These are phyloP conservation scores for Brasenia schreberi DNA, from an alignment of 164 flowering plant species.

Conservation along the genomic window DNA sequence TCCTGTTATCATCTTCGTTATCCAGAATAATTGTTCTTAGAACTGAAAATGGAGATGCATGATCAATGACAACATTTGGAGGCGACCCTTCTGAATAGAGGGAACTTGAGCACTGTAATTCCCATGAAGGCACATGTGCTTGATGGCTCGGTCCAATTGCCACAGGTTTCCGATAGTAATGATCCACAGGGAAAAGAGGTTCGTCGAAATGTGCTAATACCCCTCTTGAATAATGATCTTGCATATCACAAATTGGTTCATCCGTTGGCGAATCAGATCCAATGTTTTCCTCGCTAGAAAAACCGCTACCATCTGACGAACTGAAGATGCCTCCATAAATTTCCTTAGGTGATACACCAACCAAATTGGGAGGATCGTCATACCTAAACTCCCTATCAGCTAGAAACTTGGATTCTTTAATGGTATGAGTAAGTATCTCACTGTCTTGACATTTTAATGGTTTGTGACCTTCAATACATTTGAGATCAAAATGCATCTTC, in stretches of 20 bases:
- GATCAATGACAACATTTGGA: too few relatives aligned
- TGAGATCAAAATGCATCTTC: background rate
- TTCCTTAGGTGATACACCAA: constrained; percentile 1
- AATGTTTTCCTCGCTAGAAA: background rate
- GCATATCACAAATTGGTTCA: background rate
- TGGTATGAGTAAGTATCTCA: constrained; percentile 5
- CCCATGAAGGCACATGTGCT: constrained; percentile 35
- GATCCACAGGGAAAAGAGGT: background rate
- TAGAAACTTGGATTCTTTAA: constrained; percentile 3
- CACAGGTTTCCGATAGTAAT: constrained; percentile 4
- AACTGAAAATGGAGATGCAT: background rate
- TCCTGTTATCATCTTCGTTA: constrained; percentile 6
- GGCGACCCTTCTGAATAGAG: too few relatives aligned
- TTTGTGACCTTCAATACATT: constrained; percentile 15
- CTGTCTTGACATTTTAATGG: constrained; percentile 8
- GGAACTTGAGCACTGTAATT: background rate
- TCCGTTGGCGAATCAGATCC: constrained; percentile 1
- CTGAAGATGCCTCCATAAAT: background rate
- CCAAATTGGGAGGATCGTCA: background rate
- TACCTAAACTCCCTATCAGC: constrained; percentile 1
- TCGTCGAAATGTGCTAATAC: constrained; percentile 2
- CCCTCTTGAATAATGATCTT: background rate
- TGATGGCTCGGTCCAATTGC: constrained; percentile 21
- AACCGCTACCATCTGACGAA: background rate
- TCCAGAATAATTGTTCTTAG: background rate